These are phyloP conservation scores for Fomitiporia mediterranea DNA, from an alignment of 1,284 basidiomycete species.

Conservation along the genomic window DNA sequence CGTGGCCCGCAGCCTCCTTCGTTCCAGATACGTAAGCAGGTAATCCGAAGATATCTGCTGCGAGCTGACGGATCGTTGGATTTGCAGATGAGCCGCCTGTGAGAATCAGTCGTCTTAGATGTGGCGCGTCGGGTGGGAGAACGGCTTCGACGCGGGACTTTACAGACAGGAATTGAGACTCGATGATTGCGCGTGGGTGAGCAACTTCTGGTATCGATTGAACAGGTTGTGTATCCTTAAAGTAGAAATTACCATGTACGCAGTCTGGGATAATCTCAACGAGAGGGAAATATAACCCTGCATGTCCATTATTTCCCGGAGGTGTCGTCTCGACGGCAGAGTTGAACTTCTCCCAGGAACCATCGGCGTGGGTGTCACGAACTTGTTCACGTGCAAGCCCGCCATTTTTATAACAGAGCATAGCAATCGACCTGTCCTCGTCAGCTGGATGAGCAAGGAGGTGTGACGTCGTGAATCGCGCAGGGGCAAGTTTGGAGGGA, in stretches of 20 bases:
- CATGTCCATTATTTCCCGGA: constrained; percentile 55
- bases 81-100: constrained; percentile 82
- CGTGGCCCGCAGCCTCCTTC: constrained; percentile 67
- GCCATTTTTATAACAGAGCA: constrained; percentile 85
- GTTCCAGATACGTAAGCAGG: constrained; percentile 61
- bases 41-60: constrained; percentile 76
- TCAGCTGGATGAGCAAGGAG: constrained; percentile 67
- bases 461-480: constrained; percentile 70
- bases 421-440: constrained; percentile 58
- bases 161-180: constrained; percentile 83
- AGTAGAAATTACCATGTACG: constrained; percentile 65
- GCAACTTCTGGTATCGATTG: constrained; percentile 41
- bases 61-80: constrained; percentile 65
- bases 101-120: constrained; percentile 66
- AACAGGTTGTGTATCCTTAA: constrained; percentile 34
- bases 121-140: constrained; percentile 52
- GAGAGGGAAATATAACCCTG: constrained; percentile 74
- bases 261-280: constrained; percentile 81
- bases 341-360: constrained; percentile 74
- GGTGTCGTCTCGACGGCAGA: constrained; percentile 53
- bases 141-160: constrained; percentile 65
- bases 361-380: constrained; percentile 59
- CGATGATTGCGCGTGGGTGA: constrained; percentile 80
- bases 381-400: constrained; percentile 79
- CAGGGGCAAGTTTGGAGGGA: constrained; percentile 52